phyloP scores from a whole-genome alignment of 1,284 basidiomycete species.

The Termitomyces sp. region DNA sequence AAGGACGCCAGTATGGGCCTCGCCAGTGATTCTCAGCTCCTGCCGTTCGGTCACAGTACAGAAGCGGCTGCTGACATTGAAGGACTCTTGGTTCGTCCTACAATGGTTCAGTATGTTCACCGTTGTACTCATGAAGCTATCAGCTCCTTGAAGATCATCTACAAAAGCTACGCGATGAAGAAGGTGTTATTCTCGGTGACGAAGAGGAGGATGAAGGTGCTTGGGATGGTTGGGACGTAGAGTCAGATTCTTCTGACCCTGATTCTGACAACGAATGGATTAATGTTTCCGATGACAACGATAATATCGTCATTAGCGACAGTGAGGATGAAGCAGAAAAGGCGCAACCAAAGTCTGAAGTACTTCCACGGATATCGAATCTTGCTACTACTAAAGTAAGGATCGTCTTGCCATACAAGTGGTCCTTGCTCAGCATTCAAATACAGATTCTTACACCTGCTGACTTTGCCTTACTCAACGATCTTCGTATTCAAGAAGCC shows the following conservation, averaged over 20 bases:
- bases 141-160: conserved; percentile 88
- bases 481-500: conserved; percentile 84
- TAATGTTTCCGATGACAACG: conserved; percentile 71
- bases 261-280: conserved; percentile 72
- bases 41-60: conserved; percentile 77
- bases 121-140: conserved; percentile 1
- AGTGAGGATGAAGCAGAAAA: conserved; percentile 72
- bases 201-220: conserved; percentile 68
- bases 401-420: not conserved
- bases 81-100: conserved; percentile 66
- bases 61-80: conserved; percentile 85
- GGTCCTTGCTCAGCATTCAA: not conserved
- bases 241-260: conserved; percentile 58
- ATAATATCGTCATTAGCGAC: conserved; percentile 77
- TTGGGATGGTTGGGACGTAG: conserved; percentile 92
- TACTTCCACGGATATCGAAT: conserved; percentile 43
- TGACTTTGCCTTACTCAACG: conserved; percentile 91
- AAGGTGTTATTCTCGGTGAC: conserved; percentile 48
- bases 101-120: not conserved
- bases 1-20: conserved; percentile 82
- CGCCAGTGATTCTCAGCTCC: conserved; percentile 52
- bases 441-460: conserved; percentile 92
- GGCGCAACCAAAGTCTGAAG: conserved; percentile 19
- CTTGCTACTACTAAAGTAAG: conserved; percentile 76
- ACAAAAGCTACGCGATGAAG: conserved; percentile 63